Conservation (phyloP, 83 land plant genomes). For the Diphasiastrum complanatum region DNA sequence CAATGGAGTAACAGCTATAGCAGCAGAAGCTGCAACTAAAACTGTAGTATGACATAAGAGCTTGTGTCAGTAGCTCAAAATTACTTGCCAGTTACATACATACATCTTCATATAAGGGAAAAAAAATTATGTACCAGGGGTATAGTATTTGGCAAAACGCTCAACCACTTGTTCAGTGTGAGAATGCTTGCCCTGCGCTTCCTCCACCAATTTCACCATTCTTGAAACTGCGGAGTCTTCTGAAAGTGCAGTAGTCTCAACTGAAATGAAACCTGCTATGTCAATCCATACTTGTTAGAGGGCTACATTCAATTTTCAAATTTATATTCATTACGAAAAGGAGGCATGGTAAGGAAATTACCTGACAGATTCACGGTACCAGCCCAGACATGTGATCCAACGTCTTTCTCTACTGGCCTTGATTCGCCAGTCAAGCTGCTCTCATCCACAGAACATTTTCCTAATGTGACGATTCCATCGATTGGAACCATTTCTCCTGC, state of each 20-base stretch:
- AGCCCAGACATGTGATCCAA: constrained; percentile 72
- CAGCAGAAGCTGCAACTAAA: constrained; percentile 44
- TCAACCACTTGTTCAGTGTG: constrained; percentile 65
- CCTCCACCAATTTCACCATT: constrained; percentile 81
- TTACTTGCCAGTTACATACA: too few relatives aligned
- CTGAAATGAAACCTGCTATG: constrained; percentile 60
- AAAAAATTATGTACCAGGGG: constrained; percentile 53
- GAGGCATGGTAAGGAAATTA: constrained; percentile 20
- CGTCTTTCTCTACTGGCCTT: constrained; percentile 59
- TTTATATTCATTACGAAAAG: constrained; percentile 3
- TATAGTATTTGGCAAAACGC: constrained; percentile 68
- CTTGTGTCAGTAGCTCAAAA: background rate
- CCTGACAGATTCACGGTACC: constrained; percentile 80
- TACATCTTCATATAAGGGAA: too few relatives aligned
- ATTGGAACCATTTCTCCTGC: constrained; percentile 82
- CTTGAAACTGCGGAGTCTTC: constrained; percentile 74
- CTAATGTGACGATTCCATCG: constrained; percentile 72
- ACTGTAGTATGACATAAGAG: constrained; percentile 36
- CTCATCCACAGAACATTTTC: constrained; percentile 75
- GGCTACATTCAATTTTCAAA: background rate
- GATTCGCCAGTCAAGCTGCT: constrained; percentile 84
- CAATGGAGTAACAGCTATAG: constrained; percentile 49
- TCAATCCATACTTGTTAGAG: too few relatives aligned
- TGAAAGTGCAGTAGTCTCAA: constrained; percentile 57
- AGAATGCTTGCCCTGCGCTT: constrained; percentile 71